Evolutionary conservation across 352 stramenopile genomes (phyloP).

Genomic region (Globisporangium middletonii): DNA sequence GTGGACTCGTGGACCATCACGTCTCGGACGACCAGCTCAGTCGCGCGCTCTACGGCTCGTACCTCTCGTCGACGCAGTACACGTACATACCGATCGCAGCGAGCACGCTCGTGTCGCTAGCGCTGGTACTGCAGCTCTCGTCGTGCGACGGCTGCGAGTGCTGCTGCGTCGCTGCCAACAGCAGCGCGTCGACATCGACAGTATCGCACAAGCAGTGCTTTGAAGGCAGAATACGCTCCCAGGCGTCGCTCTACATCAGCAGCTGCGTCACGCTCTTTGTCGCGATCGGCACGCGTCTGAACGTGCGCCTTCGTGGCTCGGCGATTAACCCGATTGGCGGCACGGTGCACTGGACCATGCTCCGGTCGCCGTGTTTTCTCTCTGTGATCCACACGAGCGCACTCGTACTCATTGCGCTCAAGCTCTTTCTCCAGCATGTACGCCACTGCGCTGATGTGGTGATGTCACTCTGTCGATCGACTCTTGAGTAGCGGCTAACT

Average conservation of each 20-base stretch:
- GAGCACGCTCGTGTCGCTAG: constrained; percentile 29
- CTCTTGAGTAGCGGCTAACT: background rate
- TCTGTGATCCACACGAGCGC: constrained; percentile 54
- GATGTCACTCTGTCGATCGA: background rate
- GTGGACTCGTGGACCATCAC: constrained; percentile 66
- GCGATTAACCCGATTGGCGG: constrained; percentile 74
- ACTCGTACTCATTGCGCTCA: constrained; percentile 56
- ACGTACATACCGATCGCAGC: constrained; percentile 49
- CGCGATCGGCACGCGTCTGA: constrained; percentile 58
- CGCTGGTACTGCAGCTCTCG: constrained; percentile 39
- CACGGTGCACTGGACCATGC: constrained; percentile 68
- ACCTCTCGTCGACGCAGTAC: constrained; percentile 51
- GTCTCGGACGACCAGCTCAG: constrained; percentile 66
- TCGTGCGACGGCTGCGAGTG: constrained; percentile 50
- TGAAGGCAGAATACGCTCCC: constrained; percentile 35
- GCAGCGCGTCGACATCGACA: background rate
- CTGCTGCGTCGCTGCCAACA: constrained; percentile 45
- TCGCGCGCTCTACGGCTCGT: constrained; percentile 57
- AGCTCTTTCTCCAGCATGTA: constrained; percentile 77
- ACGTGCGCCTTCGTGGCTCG: constrained; percentile 59
- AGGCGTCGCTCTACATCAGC: constrained; percentile 40
- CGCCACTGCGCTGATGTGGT: background rate
- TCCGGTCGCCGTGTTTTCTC: constrained; percentile 61
- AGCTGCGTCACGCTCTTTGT: constrained; percentile 45
- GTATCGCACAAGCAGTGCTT: constrained; percentile 40